Base-by-base conservation (phyloP, 352 stramenopile genomes). In the Pythium inflatum region DNA sequence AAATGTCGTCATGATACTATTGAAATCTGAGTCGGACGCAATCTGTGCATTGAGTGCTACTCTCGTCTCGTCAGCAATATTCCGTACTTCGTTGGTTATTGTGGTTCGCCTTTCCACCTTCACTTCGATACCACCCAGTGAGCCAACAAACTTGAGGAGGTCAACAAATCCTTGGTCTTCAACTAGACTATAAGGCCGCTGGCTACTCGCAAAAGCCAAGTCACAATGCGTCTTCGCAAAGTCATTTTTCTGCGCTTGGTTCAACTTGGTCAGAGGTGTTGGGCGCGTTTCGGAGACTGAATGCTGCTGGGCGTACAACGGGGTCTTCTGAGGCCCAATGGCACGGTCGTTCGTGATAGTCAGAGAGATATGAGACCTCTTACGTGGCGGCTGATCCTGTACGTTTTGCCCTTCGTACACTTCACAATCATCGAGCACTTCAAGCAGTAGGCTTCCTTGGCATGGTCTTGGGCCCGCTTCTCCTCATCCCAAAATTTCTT, bases 1-100 rank as follows among this genome's bases (percentile, higher is more conserved):
- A 72, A 5, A 62, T 43, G 22, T 72, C 3, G 57, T 72, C n/a
- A 57, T 67, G 27, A 53, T 30, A 53, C 6, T 31, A n/a, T 30
- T 28, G n/a, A 53, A 53, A 2, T 53, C n/a, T 12, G n/a, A 30
- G 3, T 31, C 45, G 3, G 45, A 20, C n/a, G 45, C 45, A 14
- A 53, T 53, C 8, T 25, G 3, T 30, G 45, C 25, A 22, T 18
- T 6, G 5, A 46, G 3, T 30, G n/a, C 24, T 30, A 25, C 24
- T 53, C 45, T 16, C 36, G 16, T 43, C 16, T 43, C 36, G 9
- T 43, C 36, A 43, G 9, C 9, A 6, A 46, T 18, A 6, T 20
- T 20, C 12, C 22, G 38, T 5, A 46, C 38, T 20, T 46, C 13
- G 4, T 20, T 46, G 5, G 38, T 46, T 5, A 46, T 46, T 46